These are phyloP conservation scores for Aspergillus panamensis DNA, from an alignment of 495 filamentous ascomycete species.

Conservation along the genomic window DNA sequence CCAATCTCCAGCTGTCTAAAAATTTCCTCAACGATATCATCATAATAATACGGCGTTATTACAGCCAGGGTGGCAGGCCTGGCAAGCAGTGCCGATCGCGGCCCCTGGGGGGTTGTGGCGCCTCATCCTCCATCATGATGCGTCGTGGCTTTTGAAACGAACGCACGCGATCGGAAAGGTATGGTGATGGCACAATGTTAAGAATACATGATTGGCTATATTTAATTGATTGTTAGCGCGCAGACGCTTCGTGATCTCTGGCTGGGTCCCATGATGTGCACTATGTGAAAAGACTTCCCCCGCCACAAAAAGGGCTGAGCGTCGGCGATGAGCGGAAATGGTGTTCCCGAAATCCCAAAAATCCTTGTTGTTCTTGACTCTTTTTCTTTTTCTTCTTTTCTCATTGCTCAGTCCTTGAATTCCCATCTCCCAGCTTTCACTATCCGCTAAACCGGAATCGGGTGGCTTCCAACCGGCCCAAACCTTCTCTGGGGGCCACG, in stretches of 20 bases:
- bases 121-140: slow-evolving; percentile 13
- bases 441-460: slow-evolving; percentile 78
- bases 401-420: neutral
- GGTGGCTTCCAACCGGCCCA: slow-evolving; percentile 78
- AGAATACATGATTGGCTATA: slow-evolving; percentile 19
- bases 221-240: slow-evolving; percentile 9
- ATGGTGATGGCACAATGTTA: neutral
- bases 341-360: slow-evolving; percentile 1
- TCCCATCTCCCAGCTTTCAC: slow-evolving; percentile 2
- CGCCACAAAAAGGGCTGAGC: slow-evolving; percentile 13
- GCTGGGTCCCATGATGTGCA: slow-evolving; percentile 15
- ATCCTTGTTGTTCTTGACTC: slow-evolving; percentile 1
- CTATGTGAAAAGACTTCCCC: slow-evolving; percentile 4
- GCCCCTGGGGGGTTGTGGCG: slow-evolving; percentile 3
- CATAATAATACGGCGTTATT: neutral
- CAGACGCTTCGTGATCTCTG: slow-evolving; percentile 12
- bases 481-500: slow-evolving; percentile 86
- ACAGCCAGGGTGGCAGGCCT: slow-evolving; percentile 2
- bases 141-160: slow-evolving; percentile 15
- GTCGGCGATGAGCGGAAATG: neutral
- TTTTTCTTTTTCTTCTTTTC: neutral
- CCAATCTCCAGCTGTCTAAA: neutral
- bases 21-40: neutral
- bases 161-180: slow-evolving; percentile 12
- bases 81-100: neutral